Percentiles rank a stretch among this genome's conserved stretches.
These are phyloP conservation scores for Durotheca rogersii DNA, from an alignment of 495 filamentous ascomycete genomes.

Conservation along the genomic window DNA sequence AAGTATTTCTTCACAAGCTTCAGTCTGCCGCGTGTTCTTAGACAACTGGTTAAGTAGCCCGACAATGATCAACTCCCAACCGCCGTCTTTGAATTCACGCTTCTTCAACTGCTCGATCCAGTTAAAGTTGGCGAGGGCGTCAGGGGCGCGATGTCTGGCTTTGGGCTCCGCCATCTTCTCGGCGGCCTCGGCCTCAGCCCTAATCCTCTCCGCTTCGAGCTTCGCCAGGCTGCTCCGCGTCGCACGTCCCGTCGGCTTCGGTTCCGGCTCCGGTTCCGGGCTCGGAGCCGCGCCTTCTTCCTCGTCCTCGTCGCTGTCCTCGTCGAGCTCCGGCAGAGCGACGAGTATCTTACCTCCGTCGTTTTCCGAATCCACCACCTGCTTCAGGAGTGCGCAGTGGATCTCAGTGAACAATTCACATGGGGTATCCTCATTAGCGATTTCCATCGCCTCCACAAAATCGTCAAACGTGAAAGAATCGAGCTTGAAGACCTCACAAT, in stretches of 20 bases:
- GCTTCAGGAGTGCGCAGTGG: conserved; percentile 88
- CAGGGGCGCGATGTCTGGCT: conserved; percentile 70
- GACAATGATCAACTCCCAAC: conserved; percentile 87
- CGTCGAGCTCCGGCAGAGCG: conserved; percentile 72
- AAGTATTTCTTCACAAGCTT: conserved; percentile 76
- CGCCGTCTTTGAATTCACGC: conserved; percentile 85
- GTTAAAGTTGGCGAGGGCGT: conserved; percentile 68
- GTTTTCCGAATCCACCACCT: conserved; percentile 71
- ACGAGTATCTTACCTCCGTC: conserved; percentile 78
- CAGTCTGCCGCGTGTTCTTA: conserved; percentile 64
- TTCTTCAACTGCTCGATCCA: conserved; percentile 84
- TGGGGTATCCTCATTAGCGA: conserved; percentile 71
- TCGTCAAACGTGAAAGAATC: conserved; percentile 99
- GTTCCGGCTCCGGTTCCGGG: conserved; percentile 62
- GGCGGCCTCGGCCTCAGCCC: conserved; percentile 53
- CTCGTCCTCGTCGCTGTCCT: conserved; percentile 65
- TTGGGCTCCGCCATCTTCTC: conserved; percentile 45
- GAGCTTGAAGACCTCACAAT: conserved; percentile 86
- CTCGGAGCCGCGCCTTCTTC: conserved; percentile 47
- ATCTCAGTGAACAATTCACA: conserved; percentile 89
- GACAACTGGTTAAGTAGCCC: conserved; percentile 85
- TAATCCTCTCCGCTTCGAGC: conserved; percentile 65
- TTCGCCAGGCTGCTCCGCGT: conserved; percentile 85
- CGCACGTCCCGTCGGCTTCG: conserved; percentile 64
- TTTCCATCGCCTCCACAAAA: conserved; percentile 83